phyloP scores from a whole-genome alignment of 116 monocot genomes.

The Thalassia testudinum region DNA sequence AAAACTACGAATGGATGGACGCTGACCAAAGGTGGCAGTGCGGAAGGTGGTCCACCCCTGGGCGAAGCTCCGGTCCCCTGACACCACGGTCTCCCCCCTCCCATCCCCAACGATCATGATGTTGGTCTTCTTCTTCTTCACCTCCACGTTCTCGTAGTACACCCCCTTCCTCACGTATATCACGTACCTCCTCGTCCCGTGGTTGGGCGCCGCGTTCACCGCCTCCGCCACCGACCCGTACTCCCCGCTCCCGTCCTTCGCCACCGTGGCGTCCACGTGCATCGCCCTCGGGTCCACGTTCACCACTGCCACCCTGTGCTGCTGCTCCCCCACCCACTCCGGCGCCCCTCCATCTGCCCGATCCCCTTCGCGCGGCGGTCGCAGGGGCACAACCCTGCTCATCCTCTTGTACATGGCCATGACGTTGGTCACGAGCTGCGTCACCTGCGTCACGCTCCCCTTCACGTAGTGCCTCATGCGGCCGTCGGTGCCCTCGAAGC shows the following conservation, averaged over 20 bases:
- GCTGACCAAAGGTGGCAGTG: constrained; percentile 49
- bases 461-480: constrained; percentile 30
- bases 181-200: constrained; percentile 50
- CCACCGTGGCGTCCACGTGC: constrained; percentile 52
- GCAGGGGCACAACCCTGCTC: constrained; percentile 31
- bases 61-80: constrained; percentile 39
- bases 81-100: constrained; percentile 41
- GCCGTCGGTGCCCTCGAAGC: constrained; percentile 77
- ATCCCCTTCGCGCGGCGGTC: constrained; percentile 1
- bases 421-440: constrained; percentile 53
- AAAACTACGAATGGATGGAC: neutral
- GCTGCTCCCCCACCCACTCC: constrained; percentile 19
- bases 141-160: constrained; percentile 75
- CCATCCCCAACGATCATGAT: constrained; percentile 82
- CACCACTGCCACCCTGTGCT: constrained; percentile 17
- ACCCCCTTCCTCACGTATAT: constrained; percentile 76
- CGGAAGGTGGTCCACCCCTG: constrained; percentile 65
- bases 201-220: constrained; percentile 38
- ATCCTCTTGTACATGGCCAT: constrained; percentile 46
- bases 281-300: constrained; percentile 11
- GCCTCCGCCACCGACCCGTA: constrained; percentile 56
- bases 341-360: constrained; percentile 3
- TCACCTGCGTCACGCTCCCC: constrained; percentile 28
- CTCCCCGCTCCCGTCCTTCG: constrained; percentile 52
- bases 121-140: constrained; percentile 81